These are phyloP conservation scores for Aspergillus terreus DNA, from an alignment of 2,329 filamentous ascomycete species.

Conservation along the genomic window DNA sequence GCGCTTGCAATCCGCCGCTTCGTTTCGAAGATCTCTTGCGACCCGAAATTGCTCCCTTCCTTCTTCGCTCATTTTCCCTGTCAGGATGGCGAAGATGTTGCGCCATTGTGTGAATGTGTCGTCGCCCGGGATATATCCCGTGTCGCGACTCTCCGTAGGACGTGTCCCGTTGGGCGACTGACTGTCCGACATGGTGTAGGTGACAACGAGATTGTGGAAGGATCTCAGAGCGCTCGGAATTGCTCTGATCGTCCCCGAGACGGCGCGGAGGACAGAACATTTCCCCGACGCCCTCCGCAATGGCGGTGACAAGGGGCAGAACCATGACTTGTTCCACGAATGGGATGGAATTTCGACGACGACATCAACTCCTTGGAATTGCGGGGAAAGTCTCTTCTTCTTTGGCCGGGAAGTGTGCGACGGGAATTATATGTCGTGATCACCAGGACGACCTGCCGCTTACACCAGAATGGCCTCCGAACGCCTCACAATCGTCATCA, in stretches of 20 bases:
- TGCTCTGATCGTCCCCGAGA: not conserved
- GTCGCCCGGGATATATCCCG: conserved; percentile 38
- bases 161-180: conserved; percentile 18
- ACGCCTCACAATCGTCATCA: conserved; percentile 37
- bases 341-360: not conserved
- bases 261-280: conserved; percentile 1
- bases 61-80: conserved; percentile 65
- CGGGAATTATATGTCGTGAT: not conserved
- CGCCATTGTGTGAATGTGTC: conserved; percentile 59
- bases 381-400: not conserved
- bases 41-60: conserved; percentile 74
- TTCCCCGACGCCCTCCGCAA: conserved; percentile 23
- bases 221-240: not conserved
- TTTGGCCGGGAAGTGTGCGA: not conserved
- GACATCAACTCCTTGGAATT: not conserved
- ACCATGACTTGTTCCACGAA: conserved; percentile 8
- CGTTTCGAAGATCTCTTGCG: conserved; percentile 70
- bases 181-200: conserved; percentile 28
- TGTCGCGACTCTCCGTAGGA: conserved; percentile 24
- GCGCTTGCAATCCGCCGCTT: conserved; percentile 71
- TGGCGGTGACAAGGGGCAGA: conserved; percentile 30
- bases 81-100: conserved; percentile 80
- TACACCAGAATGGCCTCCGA: conserved; percentile 21
- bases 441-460: not conserved
- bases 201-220: not conserved